Percentiles rank a stretch among this genome's conserved stretches.
These are phyloP conservation scores for Hypoxylon sp. DNA, from an alignment of 2,329 filamentous ascomycete species.

Conservation along the genomic window DNA sequence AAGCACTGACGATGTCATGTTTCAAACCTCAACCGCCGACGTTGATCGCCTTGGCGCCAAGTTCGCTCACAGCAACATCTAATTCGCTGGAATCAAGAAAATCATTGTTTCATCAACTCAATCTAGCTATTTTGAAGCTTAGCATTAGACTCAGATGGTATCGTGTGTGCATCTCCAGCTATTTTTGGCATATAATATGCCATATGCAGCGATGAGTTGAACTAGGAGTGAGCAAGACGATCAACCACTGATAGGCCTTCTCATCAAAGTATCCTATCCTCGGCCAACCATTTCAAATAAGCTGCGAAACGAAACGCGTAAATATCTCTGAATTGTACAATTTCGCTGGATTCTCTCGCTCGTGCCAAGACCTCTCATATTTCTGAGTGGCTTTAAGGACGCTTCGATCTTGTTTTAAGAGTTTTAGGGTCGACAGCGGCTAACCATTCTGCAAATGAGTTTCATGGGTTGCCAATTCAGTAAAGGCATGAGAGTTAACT, in stretches of 20 bases:
- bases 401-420: neutral
- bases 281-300: slow-evolving; percentile 16
- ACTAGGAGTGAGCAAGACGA: slow-evolving; percentile 11
- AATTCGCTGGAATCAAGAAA: slow-evolving; percentile 25
- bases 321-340: slow-evolving; percentile 11
- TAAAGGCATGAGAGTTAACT: neutral
- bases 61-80: slow-evolving; percentile 7
- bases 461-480: neutral
- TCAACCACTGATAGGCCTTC: slow-evolving; percentile 6
- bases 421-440: neutral
- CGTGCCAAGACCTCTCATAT: slow-evolving; percentile 11
- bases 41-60: slow-evolving; percentile 43
- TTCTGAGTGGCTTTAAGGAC: neutral
- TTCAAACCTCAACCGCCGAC: slow-evolving; percentile 36
- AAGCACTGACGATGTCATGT: slow-evolving; percentile 32
- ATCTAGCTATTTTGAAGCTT: slow-evolving; percentile 25
- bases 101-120: slow-evolving; percentile 25
- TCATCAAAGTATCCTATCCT: slow-evolving; percentile 5
- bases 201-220: slow-evolving; percentile 13
- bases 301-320: slow-evolving; percentile 16
- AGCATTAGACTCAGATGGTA: slow-evolving; percentile 3
- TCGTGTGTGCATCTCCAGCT: slow-evolving; percentile 20
- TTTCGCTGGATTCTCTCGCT: neutral
- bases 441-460: neutral
- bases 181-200: slow-evolving; percentile 35